A percentile compares a stretch with the other conserved stretches of the same genome.
phyloP scores from a whole-genome alignment of 257 asterid genomes.

The Henckelia pumila region DNA sequence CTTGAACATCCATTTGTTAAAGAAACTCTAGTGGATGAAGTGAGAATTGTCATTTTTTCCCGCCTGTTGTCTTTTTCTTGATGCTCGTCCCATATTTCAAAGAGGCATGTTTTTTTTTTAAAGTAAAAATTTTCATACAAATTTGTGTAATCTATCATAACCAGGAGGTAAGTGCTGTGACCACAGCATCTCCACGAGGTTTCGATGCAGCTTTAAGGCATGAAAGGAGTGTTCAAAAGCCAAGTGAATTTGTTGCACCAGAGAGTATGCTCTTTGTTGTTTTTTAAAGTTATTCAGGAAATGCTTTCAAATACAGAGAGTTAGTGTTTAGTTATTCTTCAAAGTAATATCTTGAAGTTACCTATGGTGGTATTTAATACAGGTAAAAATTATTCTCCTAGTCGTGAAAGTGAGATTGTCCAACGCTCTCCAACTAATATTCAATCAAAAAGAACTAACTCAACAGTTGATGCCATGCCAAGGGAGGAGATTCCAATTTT shows the following conservation, averaged over 20 bases:
- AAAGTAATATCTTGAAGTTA: constrained; percentile 22
- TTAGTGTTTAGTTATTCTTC: constrained; percentile 34
- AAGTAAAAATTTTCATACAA: constrained; percentile 11
- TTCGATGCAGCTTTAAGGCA: constrained; percentile 47
- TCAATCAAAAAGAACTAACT: constrained; percentile 36
- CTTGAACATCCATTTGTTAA: constrained; percentile 93
- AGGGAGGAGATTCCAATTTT: constrained; percentile 68
- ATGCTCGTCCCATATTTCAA: constrained; percentile 10
- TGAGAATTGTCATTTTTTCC: constrained; percentile 33
- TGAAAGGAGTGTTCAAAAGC: constrained; percentile 44
- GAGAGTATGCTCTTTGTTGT: not conserved
- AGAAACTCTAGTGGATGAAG: constrained; percentile 53
- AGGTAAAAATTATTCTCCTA: constrained; percentile 53
- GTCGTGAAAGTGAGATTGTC: constrained; percentile 36
- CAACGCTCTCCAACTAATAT: constrained; percentile 41
- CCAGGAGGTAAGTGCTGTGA: constrained; percentile 45
- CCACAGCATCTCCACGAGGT: constrained; percentile 46
- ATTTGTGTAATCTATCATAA: constrained; percentile 24
- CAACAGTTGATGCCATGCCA: constrained; percentile 33
- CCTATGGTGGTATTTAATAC: constrained; percentile 20
- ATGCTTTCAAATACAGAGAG: constrained; percentile 53
- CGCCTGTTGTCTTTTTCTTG: not conserved
- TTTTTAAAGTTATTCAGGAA: not conserved
- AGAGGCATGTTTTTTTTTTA: constrained; percentile 12
- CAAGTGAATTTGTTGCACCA: constrained; percentile 35